A percentile compares a stretch with the other conserved stretches of the same genome.
Evolutionary conservation across 148 eudicot genomes (phyloP).

Genomic region (Vaccinium vitisidaea): DNA sequence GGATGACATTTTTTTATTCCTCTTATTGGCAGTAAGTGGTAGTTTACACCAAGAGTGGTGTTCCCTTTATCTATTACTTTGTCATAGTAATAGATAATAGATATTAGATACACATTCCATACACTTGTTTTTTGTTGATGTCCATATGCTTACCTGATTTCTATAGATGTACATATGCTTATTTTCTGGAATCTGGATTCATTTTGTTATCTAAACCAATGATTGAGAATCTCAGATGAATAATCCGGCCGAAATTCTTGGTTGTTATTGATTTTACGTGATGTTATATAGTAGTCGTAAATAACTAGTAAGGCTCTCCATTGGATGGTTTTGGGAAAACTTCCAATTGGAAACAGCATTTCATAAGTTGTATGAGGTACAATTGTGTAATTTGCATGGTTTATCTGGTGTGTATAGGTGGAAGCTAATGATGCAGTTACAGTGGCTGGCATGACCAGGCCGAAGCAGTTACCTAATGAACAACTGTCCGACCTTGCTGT

Average conservation of each 20-base stretch:
- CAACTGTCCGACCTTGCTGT: constrained; percentile 80
- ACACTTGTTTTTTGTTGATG: not conserved
- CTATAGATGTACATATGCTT: not conserved
- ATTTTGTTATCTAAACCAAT: not conserved
- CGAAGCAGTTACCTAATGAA: constrained; percentile 88
- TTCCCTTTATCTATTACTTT: too few species aligned
- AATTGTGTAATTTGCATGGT: constrained; percentile 7
- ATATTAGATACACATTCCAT: too few species aligned
- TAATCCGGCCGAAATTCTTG: too few species aligned
- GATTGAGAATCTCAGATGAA: not conserved
- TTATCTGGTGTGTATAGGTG: constrained; percentile 45
- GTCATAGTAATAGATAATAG: too few species aligned
- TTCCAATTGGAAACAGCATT: not conserved
- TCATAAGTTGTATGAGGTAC: not conserved
- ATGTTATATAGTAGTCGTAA: too few species aligned
- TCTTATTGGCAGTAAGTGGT: too few species aligned
- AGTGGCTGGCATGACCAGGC: constrained; percentile 88
- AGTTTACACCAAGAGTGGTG: too few species aligned
- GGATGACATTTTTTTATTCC: too few species aligned
- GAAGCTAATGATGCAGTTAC: constrained; percentile 94
- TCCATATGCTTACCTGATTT: not conserved
- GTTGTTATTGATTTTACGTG: too few species aligned
- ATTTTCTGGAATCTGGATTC: not conserved
- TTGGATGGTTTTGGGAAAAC: not conserved
- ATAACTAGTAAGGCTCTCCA: too few species aligned